Evolutionary conservation across 805 yeast species (phyloP).

Genomic region (Yamadazyma endophytica): DNA sequence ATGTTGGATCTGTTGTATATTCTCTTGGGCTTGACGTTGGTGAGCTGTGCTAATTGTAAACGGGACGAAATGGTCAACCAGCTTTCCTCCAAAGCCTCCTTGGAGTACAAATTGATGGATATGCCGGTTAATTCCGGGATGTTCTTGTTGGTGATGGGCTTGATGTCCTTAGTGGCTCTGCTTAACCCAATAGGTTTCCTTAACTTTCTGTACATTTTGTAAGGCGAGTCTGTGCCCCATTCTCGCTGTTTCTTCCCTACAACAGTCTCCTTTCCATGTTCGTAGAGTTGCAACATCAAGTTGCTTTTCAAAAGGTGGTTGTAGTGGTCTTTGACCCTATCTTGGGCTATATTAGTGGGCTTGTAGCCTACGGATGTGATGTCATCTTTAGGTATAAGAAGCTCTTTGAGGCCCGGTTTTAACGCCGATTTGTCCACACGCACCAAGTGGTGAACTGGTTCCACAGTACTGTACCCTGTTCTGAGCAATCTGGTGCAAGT

Average conservation of each 20-base stretch:
- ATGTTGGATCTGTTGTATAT: slow-evolving; percentile 75
- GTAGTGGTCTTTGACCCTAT: slow-evolving; percentile 76
- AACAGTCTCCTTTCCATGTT: slow-evolving; percentile 53
- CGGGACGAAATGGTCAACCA: slow-evolving; percentile 73
- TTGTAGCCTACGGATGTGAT: slow-evolving; percentile 73
- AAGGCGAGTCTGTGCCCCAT: slow-evolving; percentile 88
- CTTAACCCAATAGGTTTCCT: slow-evolving; percentile 73
- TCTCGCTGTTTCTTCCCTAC: slow-evolving; percentile 70
- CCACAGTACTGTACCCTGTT: slow-evolving; percentile 59
- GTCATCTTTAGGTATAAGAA: slow-evolving; percentile 66
- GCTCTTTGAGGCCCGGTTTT: slow-evolving; percentile 69
- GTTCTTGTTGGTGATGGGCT: slow-evolving; percentile 61
- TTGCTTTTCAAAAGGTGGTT: slow-evolving; percentile 71
- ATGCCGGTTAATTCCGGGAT: slow-evolving; percentile 71
- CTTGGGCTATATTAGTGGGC: slow-evolving; percentile 74
- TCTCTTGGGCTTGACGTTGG: slow-evolving; percentile 80
- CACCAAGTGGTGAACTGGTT: slow-evolving; percentile 90
- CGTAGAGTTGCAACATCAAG: slow-evolving; percentile 69
- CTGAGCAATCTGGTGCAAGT: slow-evolving; percentile 46
- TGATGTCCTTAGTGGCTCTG: slow-evolving; percentile 69
- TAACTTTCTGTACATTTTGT: slow-evolving; percentile 77
- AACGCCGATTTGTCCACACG: slow-evolving; percentile 68
- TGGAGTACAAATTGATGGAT: slow-evolving; percentile 71
- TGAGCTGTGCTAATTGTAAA: slow-evolving; percentile 84
- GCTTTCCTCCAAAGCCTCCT: slow-evolving; percentile 63